phyloP scores from a whole-genome alignment of 2,329 filamentous ascomycete genomes.

The Pseudopyricularia javanii region DNA sequence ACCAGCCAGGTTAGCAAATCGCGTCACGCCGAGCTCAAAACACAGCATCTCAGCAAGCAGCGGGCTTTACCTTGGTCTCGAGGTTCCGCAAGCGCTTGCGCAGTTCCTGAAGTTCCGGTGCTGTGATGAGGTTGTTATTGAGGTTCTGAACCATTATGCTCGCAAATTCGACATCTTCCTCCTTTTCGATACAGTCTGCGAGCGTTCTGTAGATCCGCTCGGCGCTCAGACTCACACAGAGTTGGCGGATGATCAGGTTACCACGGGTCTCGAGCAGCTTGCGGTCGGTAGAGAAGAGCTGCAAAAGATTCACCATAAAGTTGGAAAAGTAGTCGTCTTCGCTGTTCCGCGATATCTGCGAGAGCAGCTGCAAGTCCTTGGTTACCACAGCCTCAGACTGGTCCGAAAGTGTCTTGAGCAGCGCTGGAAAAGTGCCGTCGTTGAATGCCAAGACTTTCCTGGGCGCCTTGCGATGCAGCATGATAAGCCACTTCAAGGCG shows the following conservation, averaged over 20 bases:
- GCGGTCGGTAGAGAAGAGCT: conserved; percentile 89
- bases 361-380: conserved; percentile 82
- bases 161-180: conserved; percentile 96
- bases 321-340: conserved; percentile 96
- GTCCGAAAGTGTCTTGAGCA: conserved; percentile 93
- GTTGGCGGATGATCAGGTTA: conserved; percentile 90
- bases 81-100: conserved; percentile 82
- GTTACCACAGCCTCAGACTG: conserved; percentile 93
- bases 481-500: conserved; percentile 90
- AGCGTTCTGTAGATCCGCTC: conserved; percentile 93
- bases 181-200: conserved; percentile 92
- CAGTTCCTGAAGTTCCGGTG: conserved; percentile 82
- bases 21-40: conserved; percentile 1
- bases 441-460: conserved; percentile 90
- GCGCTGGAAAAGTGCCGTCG: conserved; percentile 88
- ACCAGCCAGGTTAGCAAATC: background rate
- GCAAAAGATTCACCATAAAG: conserved; percentile 94
- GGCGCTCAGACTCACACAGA: conserved; percentile 84
- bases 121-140: conserved; percentile 98
- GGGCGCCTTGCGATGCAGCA: conserved; percentile 92
- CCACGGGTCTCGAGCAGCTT: conserved; percentile 83
- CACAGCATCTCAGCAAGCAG: background rate
- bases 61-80: conserved; percentile 58
- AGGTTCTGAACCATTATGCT: conserved; percentile 99
- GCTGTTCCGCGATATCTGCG: conserved; percentile 91